These are phyloP conservation scores for Phytophthora nicotianae DNA, from an alignment of 352 stramenopile genomes.

Conservation along the genomic window DNA sequence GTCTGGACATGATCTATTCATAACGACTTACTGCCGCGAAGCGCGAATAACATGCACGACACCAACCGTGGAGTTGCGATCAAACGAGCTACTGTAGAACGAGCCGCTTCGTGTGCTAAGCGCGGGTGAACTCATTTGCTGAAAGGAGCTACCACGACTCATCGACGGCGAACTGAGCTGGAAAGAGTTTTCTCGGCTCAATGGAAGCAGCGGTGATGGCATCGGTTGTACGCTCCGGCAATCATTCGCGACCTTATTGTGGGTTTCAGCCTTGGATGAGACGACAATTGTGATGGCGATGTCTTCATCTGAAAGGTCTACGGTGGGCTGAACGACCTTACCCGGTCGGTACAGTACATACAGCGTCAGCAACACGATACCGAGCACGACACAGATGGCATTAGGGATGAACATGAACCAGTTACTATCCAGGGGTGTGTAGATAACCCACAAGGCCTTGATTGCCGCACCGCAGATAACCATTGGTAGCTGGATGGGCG, in stretches of 20 bases:
- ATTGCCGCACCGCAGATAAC: conserved; percentile 47
- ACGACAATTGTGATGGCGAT: conserved; percentile 38
- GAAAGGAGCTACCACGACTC: conserved; percentile 25
- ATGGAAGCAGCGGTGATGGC: conserved; percentile 26
- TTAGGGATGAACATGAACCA: conserved; percentile 64
- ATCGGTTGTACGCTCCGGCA: conserved; percentile 32
- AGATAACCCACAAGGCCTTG: conserved; percentile 54
- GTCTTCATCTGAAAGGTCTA: conserved; percentile 24
- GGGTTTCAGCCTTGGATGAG: conserved; percentile 21
- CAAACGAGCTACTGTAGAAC: conserved; percentile 15
- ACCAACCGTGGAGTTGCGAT: conserved; percentile 13
- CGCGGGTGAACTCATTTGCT: conserved; percentile 18
- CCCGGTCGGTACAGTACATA: conserved; percentile 53
- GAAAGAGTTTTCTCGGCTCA: conserved; percentile 35
- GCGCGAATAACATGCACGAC: conserved; percentile 27
- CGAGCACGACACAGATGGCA: conserved; percentile 41
- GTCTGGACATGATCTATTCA: neutral
- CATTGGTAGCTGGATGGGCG: conserved; percentile 56
- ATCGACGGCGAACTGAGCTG: conserved; percentile 19
- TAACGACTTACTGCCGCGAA: conserved; percentile 12
- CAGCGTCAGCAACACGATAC: conserved; percentile 40
- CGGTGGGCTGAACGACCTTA: conserved; percentile 15
- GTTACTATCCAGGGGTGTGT: conserved; percentile 47
- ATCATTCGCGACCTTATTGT: conserved; percentile 21
- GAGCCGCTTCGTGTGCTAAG: conserved; percentile 17